Conservation (phyloP, 2,329 filamentous ascomycete species). For the Pseudogymnoascus sp. region DNA sequence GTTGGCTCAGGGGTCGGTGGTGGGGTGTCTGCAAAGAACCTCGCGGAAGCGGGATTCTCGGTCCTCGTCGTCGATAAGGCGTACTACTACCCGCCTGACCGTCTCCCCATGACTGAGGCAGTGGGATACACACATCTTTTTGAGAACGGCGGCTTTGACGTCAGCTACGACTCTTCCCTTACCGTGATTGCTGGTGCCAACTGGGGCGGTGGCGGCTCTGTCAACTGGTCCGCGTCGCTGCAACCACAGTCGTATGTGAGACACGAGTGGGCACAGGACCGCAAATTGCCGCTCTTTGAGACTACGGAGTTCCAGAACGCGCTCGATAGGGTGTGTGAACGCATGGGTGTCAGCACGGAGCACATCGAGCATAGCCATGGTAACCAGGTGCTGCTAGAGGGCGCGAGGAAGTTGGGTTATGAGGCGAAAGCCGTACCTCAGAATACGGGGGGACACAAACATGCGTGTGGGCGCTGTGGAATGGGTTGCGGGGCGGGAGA, state of each 20-base stretch:
- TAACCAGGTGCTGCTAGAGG: conserved; percentile 66
- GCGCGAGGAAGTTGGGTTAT: conserved; percentile 65
- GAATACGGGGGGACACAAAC: conserved; percentile 65
- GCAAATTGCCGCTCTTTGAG: conserved; percentile 66
- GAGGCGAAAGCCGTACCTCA: conserved; percentile 61
- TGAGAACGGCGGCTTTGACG: conserved; percentile 53
- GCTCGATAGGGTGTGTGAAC: conserved; percentile 67
- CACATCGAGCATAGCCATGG: conserved; percentile 63
- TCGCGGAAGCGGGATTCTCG: conserved; percentile 64
- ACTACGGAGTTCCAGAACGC: conserved; percentile 67
- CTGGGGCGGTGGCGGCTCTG: conserved; percentile 79
- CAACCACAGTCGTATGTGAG: conserved; percentile 67
- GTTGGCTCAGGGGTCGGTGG: conserved; percentile 84
- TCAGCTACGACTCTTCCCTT: conserved; percentile 48
- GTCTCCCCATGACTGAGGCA: conserved; percentile 64
- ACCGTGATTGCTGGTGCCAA: conserved; percentile 58
- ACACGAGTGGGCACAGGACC: conserved; percentile 64
- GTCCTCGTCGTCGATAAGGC: conserved; percentile 79
- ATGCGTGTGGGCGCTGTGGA: conserved; percentile 62
- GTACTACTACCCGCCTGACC: conserved; percentile 63
- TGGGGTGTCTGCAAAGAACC: conserved; percentile 69
- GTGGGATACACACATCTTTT: conserved; percentile 56
- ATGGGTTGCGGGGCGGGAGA: conserved; percentile 55
- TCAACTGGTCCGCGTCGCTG: conserved; percentile 71
- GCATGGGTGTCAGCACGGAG: conserved; percentile 65